These are phyloP conservation scores for Neofusicoccum cordaticola DNA, from an alignment of 2,329 filamentous ascomycete genomes.

Conservation along the genomic window DNA sequence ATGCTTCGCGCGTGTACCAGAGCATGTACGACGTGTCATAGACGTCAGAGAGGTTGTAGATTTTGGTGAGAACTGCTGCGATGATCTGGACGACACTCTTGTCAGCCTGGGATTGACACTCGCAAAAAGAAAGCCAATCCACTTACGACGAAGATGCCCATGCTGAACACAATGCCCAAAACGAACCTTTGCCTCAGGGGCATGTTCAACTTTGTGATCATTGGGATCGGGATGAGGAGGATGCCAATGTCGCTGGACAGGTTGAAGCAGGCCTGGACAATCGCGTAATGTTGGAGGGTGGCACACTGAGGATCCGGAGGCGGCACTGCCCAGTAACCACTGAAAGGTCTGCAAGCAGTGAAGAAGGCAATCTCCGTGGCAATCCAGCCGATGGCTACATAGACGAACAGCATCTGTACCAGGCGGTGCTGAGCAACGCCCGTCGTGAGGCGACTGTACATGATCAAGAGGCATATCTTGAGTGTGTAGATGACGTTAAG, in stretches of 20 bases:
- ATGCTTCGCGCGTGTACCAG: conserved; percentile 56
- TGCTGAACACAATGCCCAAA: conserved; percentile 50
- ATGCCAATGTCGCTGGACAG: conserved; percentile 51
- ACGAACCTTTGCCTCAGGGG: conserved; percentile 53
- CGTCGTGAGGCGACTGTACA: conserved; percentile 51
- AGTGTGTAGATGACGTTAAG: conserved; percentile 53
- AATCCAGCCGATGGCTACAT: conserved; percentile 49
- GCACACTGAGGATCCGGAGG: conserved; percentile 56
- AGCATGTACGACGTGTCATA: conserved; percentile 33
- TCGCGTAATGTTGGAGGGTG: conserved; percentile 56
- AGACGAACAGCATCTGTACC: conserved; percentile 51
- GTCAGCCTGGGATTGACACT: not conserved
- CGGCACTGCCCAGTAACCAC: conserved; percentile 58
- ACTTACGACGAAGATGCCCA: conserved; percentile 51
- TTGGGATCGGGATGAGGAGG: conserved; percentile 41
- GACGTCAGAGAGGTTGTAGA: conserved; percentile 45
- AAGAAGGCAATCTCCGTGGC: conserved; percentile 57
- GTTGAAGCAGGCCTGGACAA: conserved; percentile 59
- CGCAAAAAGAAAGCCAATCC: conserved; percentile 38
- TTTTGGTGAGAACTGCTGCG: conserved; percentile 48
- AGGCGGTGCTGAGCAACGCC: conserved; percentile 21
- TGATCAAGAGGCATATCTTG: conserved; percentile 57
- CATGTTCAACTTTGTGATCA: conserved; percentile 52
- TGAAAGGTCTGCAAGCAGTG: conserved; percentile 52
- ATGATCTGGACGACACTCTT: conserved; percentile 28